These are phyloP conservation scores for Evernia prunastri DNA, from an alignment of 495 filamentous ascomycete genomes.

Conservation along the genomic window DNA sequence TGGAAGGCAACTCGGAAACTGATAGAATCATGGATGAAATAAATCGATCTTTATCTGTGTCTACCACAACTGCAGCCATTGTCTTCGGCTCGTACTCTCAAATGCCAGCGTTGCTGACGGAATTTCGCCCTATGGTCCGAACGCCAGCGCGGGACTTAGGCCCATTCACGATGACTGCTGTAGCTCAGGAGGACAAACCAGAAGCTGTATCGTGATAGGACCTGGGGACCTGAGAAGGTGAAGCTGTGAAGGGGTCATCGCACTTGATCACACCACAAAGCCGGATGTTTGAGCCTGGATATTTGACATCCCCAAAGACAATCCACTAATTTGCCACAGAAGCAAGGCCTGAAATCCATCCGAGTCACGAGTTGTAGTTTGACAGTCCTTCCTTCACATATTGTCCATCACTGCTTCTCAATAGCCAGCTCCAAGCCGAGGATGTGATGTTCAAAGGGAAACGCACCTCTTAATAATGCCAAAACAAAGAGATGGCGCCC, in stretches of 20 bases:
- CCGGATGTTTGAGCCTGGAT: neutral
- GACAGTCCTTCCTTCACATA: neutral
- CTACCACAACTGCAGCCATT: neutral
- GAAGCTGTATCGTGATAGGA: neutral
- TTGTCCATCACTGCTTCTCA: neutral
- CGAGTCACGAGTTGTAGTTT: neutral
- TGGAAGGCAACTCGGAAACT: slow-evolving; percentile 21
- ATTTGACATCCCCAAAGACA: neutral
- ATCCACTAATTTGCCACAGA: neutral
- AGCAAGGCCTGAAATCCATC: neutral
- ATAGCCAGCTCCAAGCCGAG: neutral
- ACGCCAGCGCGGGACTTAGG: neutral
- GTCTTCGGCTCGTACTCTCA: neutral
- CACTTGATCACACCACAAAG: neutral
- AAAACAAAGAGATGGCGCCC: neutral
- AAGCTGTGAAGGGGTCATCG: neutral
- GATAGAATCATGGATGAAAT: slow-evolving; percentile 12
- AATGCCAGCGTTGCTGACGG: neutral
- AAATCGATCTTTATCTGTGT: neutral
- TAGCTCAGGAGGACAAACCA: neutral
- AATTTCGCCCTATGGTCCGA: neutral
- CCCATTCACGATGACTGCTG: neutral
- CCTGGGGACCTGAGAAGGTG: neutral
- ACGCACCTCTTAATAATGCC: neutral
- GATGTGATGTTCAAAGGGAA: neutral